A percentile compares a stretch with the other conserved stretches of the same genome.
These are phyloP conservation scores for Penicillium occitanis DNA, from an alignment of 2,329 filamentous ascomycete genomes.

Conservation along the genomic window DNA sequence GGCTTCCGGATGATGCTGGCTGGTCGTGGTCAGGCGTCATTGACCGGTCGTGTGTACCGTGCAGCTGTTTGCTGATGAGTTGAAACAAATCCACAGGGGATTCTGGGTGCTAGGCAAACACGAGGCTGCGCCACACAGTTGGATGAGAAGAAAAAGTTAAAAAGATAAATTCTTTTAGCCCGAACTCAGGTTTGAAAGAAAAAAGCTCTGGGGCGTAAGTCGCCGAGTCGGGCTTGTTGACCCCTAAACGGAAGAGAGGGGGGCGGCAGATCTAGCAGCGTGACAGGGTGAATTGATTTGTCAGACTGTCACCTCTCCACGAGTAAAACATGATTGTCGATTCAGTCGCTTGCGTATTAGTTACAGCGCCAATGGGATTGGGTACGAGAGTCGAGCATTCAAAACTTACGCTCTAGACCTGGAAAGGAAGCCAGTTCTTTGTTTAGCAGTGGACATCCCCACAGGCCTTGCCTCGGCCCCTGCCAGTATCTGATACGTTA, in stretches of 20 bases:
- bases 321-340: background rate
- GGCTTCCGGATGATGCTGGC: conserved; percentile 1
- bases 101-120: background rate
- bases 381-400: background rate
- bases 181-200: background rate
- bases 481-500: background rate
- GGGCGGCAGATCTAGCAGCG: background rate
- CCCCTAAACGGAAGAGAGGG: background rate
- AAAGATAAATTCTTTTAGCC: background rate
- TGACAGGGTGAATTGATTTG: conserved; percentile 2
- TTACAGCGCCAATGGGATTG: background rate
- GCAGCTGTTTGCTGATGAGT: background rate
- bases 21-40: conserved; percentile 8
- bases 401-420: background rate
- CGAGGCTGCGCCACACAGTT: background rate
- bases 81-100: background rate
- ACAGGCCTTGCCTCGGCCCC: background rate
- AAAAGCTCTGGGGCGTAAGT: background rate
- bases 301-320: background rate
- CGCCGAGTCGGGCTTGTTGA: background rate
- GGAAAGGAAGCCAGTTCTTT: background rate
- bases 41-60: background rate
- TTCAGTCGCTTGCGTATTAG: background rate
- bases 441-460: background rate
- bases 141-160: background rate